phyloP scores from a whole-genome alignment of 495 filamentous ascomycete species.

The Margaritispora aquatica region DNA sequence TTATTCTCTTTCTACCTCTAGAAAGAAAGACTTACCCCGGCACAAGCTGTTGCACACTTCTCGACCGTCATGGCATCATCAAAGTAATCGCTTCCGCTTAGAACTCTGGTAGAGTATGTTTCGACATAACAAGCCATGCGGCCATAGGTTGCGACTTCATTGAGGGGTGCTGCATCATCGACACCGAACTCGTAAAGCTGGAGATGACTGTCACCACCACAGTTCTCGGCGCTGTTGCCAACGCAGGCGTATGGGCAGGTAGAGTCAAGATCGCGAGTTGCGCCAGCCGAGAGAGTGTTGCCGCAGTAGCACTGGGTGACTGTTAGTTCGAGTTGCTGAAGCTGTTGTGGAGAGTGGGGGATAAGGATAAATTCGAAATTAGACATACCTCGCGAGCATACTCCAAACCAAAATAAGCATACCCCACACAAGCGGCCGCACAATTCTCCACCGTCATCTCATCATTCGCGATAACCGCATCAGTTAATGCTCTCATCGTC shows the following conservation, averaged over 20 bases:
- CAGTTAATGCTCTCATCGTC: constrained; percentile 20
- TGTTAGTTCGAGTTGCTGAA: no score
- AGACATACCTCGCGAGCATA: constrained; percentile 30
- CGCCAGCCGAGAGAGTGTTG: not conserved
- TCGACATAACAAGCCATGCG: constrained; percentile 1
- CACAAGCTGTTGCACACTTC: not conserved
- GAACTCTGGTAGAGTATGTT: not conserved
- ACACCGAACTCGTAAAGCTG: not conserved
- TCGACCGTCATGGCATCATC: not conserved
- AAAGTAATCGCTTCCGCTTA: constrained; percentile 3
- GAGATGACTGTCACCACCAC: not conserved
- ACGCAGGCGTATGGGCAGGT: not conserved
- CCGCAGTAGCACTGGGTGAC: constrained; percentile 2
- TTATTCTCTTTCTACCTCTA: no score
- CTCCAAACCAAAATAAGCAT: constrained; percentile 29
- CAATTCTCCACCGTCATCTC: constrained; percentile 26
- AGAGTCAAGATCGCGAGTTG: no score
- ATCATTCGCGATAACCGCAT: constrained; percentile 14
- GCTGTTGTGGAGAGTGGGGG: no score
- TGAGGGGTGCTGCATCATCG: constrained; percentile 27
- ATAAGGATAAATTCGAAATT: no score
- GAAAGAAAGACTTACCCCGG: no score
- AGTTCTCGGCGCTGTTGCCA: not conserved
- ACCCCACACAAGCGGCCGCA: constrained; percentile 7
- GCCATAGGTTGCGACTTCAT: not conserved